Evolutionary conservation across 176 grass and related monocot species (phyloP), one percentile per base, ranked within the genome.

Genomic region (Tillandsia fasciculata): DNA sequence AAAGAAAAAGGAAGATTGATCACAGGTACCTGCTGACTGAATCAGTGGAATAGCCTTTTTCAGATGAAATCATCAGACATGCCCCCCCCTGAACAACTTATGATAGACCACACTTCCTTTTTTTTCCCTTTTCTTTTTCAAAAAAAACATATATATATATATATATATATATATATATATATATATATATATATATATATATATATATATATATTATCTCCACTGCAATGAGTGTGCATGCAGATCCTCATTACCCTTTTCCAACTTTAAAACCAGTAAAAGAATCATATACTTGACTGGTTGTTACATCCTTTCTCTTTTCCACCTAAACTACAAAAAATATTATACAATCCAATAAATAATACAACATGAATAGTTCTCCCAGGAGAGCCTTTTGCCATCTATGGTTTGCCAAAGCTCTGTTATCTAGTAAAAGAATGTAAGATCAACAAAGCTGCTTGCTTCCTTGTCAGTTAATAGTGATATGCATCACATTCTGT

Each of bases 391-490:
- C 56, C 2, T 61, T 61, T 61, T 42, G 56, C 13, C 22, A 57
- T 61, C 56, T 61, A 61, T 15, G 56, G 56, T 61, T 61, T 42
- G 56, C n/a, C 22, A 61, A 59, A 61, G 23, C 15, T 61, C 56
- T 61, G 56, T 61, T 9, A 61, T 20, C 56, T 61, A 61, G 56
- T 20, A 23, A 23, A 61, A 61, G 56, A 61, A 61, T 61, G 9
- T 18, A 61, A 18, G 56, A 61, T 18, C 22, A 61, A 61, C 22
- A 61, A 61, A 23, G 56, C 56, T 61, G 15, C 12, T 61, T 61
- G 15, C 12, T 61, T 61, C 56, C 18, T 1, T 18, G 56, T 61
- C 17, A 7, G 56, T 23, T 42, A 42, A 7, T 20, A 61, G 14
- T 61, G 56, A 22, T 1, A 42, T 61, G 56, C 56, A 61, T 61